A percentile compares a stretch with the other conserved stretches of the same genome.
Evolutionary conservation across 768 basidiomycete species (phyloP).

Genomic region (Tricholoma terreum): DNA sequence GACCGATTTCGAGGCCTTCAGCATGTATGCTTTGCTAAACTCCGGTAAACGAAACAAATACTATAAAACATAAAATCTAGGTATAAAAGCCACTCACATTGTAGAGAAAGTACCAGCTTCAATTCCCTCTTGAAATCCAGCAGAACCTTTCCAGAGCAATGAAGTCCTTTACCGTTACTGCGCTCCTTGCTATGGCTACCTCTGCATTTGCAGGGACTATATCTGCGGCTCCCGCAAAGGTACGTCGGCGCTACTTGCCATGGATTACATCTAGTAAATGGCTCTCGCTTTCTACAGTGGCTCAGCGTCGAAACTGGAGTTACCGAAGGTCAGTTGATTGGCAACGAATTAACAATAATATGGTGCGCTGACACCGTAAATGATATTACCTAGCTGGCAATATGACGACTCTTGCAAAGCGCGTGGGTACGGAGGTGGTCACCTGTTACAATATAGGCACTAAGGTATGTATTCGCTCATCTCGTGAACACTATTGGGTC

Average conservation of each 20-base stretch:
- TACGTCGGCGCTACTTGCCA: background rate
- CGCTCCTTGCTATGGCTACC: constrained; percentile 1
- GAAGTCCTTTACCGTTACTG: background rate
- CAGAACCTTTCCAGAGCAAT: constrained; percentile 4
- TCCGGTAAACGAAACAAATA: background rate
- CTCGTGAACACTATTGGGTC: background rate
- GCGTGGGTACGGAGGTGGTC: constrained; percentile 3
- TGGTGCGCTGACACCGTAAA: background rate
- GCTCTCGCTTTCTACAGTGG: constrained; percentile 3
- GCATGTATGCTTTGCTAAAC: background rate
- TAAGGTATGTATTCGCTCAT: background rate
- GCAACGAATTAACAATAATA: background rate
- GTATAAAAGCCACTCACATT: background rate
- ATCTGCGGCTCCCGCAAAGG: background rate
- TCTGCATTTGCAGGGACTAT: constrained; percentile 1
- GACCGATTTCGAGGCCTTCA: background rate
- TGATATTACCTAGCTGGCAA: background rate
- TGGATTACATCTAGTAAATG: background rate
- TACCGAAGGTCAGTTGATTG: constrained; percentile 3
- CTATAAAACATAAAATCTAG: background rate
- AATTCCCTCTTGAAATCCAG: constrained; percentile 1
- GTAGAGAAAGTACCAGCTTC: background rate
- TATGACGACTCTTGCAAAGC: constrained; percentile 2
- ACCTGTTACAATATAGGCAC: constrained; percentile 8
- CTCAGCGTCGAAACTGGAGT: constrained; percentile 5